Conservation (phyloP, 768 basidiomycete species). For the Boletellus ananiceps region DNA sequence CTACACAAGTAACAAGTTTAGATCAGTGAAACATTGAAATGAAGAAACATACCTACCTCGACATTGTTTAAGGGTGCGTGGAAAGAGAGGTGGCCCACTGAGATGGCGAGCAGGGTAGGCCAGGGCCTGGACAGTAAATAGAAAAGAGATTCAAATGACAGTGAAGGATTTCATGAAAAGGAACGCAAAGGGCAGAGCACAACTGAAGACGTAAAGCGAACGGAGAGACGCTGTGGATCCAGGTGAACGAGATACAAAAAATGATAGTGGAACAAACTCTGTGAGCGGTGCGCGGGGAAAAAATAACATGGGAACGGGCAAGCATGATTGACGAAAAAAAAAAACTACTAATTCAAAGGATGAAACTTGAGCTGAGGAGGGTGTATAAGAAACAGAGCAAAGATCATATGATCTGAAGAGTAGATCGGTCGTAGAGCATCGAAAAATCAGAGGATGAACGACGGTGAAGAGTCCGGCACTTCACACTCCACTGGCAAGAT, state of each 20-base stretch:
- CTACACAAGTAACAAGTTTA: constrained; percentile 1
- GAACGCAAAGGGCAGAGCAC: neutral
- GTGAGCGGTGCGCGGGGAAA: neutral
- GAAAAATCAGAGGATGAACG: constrained; percentile 2
- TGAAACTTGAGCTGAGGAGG: neutral
- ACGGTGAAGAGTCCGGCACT: constrained; percentile 3
- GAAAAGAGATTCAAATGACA: neutral
- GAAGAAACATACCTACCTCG: constrained; percentile 20
- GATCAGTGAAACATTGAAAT: neutral
- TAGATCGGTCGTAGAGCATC: constrained; percentile 10
- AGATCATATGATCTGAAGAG: neutral
- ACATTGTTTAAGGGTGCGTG: constrained; percentile 12
- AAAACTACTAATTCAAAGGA: neutral
- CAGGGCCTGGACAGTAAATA: neutral
- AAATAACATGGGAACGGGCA: neutral
- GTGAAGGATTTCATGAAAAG: neutral
- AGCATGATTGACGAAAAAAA: neutral
- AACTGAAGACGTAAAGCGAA: constrained; percentile 3
- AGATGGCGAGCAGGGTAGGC: constrained; percentile 1
- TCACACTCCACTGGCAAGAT: neutral
- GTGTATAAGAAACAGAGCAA: neutral
- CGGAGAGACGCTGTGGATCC: constrained; percentile 5
- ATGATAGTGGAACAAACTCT: neutral
- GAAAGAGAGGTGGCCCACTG: neutral
- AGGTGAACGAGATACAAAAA: neutral